These are phyloP conservation scores for Vaucheria bursata DNA, from an alignment of 352 stramenopile genomes.

Conservation along the genomic window DNA sequence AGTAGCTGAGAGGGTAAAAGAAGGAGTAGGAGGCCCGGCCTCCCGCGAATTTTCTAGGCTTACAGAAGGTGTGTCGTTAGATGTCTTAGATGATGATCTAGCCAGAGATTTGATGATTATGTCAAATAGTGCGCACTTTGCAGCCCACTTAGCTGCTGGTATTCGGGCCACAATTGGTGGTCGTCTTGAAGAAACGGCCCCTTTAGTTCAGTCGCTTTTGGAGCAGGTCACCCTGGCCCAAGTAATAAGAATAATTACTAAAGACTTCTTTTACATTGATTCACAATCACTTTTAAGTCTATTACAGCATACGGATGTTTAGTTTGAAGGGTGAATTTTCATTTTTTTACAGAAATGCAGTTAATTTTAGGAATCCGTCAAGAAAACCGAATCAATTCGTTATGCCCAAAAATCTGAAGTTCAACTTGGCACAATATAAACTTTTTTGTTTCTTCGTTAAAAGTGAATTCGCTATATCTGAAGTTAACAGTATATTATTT, in stretches of 20 bases:
- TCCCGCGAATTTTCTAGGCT: too few relatives aligned
- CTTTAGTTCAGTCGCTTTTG: constrained; percentile 26
- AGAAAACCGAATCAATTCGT: too few relatives aligned
- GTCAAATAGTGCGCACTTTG: constrained; percentile 11
- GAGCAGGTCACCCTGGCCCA: constrained; percentile 20
- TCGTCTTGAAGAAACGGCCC: constrained; percentile 26
- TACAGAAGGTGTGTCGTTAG: too few relatives aligned
- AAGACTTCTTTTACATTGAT: not conserved
- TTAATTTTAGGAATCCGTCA: not conserved
- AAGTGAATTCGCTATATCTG: too few relatives aligned
- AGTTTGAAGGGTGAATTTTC: not conserved
- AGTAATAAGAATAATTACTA: not conserved
- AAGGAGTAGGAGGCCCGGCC: too few relatives aligned
- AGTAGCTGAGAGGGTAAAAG: too few relatives aligned
- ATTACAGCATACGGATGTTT: not conserved
- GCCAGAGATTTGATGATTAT: constrained; percentile 4
- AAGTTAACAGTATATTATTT: not conserved
- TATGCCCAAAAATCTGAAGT: too few relatives aligned
- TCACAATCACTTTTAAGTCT: not conserved
- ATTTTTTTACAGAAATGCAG: not conserved
- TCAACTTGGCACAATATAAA: too few relatives aligned
- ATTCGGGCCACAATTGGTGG: constrained; percentile 14
- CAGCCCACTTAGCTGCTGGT: not conserved
- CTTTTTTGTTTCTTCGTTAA: too few relatives aligned
- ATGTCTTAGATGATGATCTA: too few relatives aligned